Evolutionary conservation across 106 monocot species (phyloP).

Genomic region (Triglochin maritima): DNA sequence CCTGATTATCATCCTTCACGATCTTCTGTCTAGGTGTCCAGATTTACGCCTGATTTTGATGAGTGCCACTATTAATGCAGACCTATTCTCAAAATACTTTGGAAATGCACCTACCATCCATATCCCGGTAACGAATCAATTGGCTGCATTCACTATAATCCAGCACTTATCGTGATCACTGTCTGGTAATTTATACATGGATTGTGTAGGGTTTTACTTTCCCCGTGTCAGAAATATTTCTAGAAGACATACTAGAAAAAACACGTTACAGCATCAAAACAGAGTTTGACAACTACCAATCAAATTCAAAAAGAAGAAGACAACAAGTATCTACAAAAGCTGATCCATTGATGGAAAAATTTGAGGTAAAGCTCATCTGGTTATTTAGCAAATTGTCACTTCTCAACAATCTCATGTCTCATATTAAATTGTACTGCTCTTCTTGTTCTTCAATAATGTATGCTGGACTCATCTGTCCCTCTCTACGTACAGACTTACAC

Average conservation of each 20-base stretch:
- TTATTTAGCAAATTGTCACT: too few species aligned
- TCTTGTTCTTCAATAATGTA: too few species aligned
- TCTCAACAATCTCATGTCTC: too few species aligned
- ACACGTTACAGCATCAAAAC: constrained; percentile 57
- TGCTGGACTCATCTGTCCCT: too few species aligned
- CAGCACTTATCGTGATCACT: too few species aligned
- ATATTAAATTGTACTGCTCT: too few species aligned
- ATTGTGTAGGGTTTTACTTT: constrained; percentile 72
- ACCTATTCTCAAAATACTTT: constrained; percentile 88
- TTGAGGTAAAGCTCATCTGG: constrained; percentile 94
- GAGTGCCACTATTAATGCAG: constrained; percentile 98
- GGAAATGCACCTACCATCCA: constrained; percentile 78
- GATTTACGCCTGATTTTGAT: constrained; percentile 81
- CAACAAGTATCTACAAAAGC: constrained; percentile 34
- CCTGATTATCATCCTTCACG: constrained; percentile 85
- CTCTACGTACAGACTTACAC: too few species aligned
- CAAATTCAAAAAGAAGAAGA: constrained; percentile 55
- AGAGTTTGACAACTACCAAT: constrained; percentile 60
- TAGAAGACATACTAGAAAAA: constrained; percentile 88
- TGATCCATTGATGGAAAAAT: constrained; percentile 85
- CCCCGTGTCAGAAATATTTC: constrained; percentile 78
- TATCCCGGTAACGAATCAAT: constrained; percentile 57
- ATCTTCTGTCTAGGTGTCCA: constrained; percentile 82
- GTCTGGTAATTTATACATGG: background rate
- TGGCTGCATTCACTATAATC: background rate